Percentiles rank a stretch among this genome's conserved stretches.
These are phyloP conservation scores for Plectranthus barbatus DNA, from an alignment of 257 asterid species.

Conservation along the genomic window DNA sequence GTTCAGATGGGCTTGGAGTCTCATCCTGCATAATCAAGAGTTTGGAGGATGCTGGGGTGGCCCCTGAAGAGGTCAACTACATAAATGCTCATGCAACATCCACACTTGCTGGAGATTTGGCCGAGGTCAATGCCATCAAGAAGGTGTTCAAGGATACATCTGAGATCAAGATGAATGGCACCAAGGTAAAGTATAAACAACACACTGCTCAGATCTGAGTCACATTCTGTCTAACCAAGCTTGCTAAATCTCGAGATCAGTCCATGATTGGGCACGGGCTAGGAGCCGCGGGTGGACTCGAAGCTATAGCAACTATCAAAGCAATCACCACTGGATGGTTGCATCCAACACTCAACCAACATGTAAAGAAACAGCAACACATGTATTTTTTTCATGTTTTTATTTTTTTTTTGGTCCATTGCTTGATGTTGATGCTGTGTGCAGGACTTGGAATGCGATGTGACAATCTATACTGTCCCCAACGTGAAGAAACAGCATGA, in stretches of 20 bases:
- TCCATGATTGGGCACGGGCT: conserved; percentile 39
- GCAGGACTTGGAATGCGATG: conserved; percentile 33
- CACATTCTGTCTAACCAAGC: neutral
- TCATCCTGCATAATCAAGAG: conserved; percentile 39
- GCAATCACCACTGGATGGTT: conserved; percentile 39
- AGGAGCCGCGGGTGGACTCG: conserved; percentile 44
- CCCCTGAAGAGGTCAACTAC: conserved; percentile 83
- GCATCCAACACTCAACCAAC: conserved; percentile 40
- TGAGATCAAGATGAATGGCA: conserved; percentile 63
- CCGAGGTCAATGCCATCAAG: conserved; percentile 65
- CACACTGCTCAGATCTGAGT: no score
- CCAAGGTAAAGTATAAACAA: conserved; percentile 58
- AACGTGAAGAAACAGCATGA: conserved; percentile 62
- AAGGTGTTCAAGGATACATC: conserved; percentile 60
- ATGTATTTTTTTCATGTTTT: neutral
- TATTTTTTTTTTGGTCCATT: neutral
- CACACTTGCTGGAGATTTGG: conserved; percentile 72
- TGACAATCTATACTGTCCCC: conserved; percentile 49
- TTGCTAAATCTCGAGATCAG: neutral
- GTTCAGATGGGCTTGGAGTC: conserved; percentile 39
- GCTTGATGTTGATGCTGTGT: no score
- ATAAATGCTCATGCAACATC: conserved; percentile 76
- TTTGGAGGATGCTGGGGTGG: conserved; percentile 35
- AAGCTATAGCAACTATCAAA: conserved; percentile 38
- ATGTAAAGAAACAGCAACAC: conserved; percentile 15